A percentile compares a stretch with the other conserved stretches of the same genome.
Conservation (phyloP, 2,329 filamentous ascomycete species). For the Aspergillus floridensis region DNA sequence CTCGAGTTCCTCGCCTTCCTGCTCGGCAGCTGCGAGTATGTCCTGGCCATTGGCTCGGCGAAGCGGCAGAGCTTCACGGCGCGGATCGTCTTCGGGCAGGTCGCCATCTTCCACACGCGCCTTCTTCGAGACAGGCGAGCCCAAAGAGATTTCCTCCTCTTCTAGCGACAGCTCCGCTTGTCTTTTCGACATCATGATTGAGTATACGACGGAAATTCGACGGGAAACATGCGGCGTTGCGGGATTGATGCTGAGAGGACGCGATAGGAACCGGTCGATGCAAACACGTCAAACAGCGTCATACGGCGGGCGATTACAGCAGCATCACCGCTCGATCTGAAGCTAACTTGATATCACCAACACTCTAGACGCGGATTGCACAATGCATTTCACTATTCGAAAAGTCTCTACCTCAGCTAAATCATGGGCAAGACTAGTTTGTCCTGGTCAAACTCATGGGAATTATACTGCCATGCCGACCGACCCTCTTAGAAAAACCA, state of each 20-base stretch:
- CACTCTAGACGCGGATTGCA: background rate
- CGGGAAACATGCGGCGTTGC: background rate
- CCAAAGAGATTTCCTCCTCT: conserved; percentile 30
- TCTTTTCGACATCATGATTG: conserved; percentile 46
- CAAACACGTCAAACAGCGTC: conserved; percentile 31
- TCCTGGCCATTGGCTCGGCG: conserved; percentile 28
- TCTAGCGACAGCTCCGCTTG: conserved; percentile 44
- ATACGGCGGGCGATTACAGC: conserved; percentile 5
- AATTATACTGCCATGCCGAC: conserved; percentile 23
- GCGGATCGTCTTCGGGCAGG: conserved; percentile 24
- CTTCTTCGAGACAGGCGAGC: conserved; percentile 48
- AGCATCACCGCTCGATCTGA: background rate
- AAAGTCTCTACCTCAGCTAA: conserved; percentile 14
- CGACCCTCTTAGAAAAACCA: conserved; percentile 22
- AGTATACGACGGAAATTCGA: background rate
- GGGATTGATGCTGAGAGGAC: conserved; percentile 12
- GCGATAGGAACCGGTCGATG: conserved; percentile 19
- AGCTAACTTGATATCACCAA: background rate
- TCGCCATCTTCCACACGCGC: conserved; percentile 39
- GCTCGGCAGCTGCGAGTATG: conserved; percentile 59
- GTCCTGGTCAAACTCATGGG: conserved; percentile 17
- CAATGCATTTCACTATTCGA: background rate
- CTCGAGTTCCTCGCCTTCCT: conserved; percentile 60
- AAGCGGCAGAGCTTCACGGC: conserved; percentile 26
- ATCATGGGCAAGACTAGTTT: conserved; percentile 12